Base-by-base conservation (phyloP, 2,329 filamentous ascomycete species). In the Calonectria crousiana region DNA sequence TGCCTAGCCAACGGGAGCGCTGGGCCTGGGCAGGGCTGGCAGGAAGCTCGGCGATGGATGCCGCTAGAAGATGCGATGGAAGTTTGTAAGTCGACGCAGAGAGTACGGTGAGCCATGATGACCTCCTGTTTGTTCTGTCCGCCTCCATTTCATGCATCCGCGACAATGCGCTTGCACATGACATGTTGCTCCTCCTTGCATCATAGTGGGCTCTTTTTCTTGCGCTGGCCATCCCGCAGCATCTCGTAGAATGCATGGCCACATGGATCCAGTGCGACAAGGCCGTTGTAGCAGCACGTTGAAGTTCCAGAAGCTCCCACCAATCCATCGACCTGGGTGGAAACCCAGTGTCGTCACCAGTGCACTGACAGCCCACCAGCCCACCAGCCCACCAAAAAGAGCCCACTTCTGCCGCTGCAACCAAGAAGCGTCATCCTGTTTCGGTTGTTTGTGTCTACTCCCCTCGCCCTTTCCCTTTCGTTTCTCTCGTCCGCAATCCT, bases 221-320 rank as follows among this genome's bases (percentile, higher is more conserved):
- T 16, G 56, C 23, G 36, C 23, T 62, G 34, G 23, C n/a, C 20
- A 23, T 28, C 34, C 23, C 30, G 23, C 10, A 13, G 56, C 56
- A 38, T 6, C 32, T 26, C 34, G 65, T 14, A n/a, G 49, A 18
- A 23, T 52, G 49, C 49, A 44, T 41, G 20, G 28, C 26, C 23
- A 44, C 26, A 26, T 41, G 34, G 51, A 51, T 67, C 56, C 52
- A 20, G 30, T 32, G 52, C 34, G 52, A 56, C 20, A 56, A 56
- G 52, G 20, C 30, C 28, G 28, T 34, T 8, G 14, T 56, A 6
- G 56, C 56, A 28, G 34, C 23, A 41, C 34, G 38, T 65, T 65
- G 60, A 44, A 65, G 36, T 81, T 81, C 79, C 79, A 80, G 79
- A 81, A 81, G 64, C 30, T 78, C 77, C 79, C 75, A 81, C 78